Evolutionary conservation across 2,329 filamentous ascomycete genomes (phyloP), one percentile per base, ranked within the genome.

Genomic region (Pseudonectria buxi): DNA sequence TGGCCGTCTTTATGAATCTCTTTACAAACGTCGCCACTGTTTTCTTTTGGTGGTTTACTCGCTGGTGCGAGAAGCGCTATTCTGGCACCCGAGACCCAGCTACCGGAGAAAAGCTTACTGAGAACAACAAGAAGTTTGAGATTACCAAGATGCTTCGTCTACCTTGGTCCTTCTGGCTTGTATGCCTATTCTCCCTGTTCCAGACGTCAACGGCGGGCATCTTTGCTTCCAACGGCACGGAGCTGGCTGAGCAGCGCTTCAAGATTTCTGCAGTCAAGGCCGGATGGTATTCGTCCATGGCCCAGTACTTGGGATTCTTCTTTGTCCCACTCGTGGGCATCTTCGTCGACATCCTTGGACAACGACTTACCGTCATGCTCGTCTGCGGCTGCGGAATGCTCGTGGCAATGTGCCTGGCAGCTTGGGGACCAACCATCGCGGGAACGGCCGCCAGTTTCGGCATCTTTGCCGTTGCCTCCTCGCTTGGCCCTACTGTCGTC

Each of bases 1-100:
- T 69, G 9, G 66, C 71, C 0, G 74, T 81, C 0, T 74, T 76
- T 46, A 79, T 80, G 71, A 78, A 80, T 39, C 38, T 81, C 3
- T 80, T 81, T 42, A 79, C 76, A 7, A 80, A 81, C 35, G 49
- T 68, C 0, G 63, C 67, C 2, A 78, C 74, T 0, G 34, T 65
- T 0, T 54, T 62, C 9, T 80, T 79, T 51, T 78, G 67, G 58
- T 65, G 67, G 45, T 79, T 80, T 48, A 76, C 67, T 1, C 61
- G 62, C 9, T 71, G 68, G 53, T 68, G 66, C 26, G 64, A 70
- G 24, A 61, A 61, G 15, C 62, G 61, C 15, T 80, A 69, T 33
- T 47, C 54, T 1, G 66, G 65, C 3, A 64, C 63, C 2, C 51
- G 57, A 1, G 76, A 81, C 35, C 69, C 68, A 0, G 74, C 75